These are phyloP conservation scores for Echria macrotheca DNA, from an alignment of 495 filamentous ascomycete genomes.

Conservation along the genomic window DNA sequence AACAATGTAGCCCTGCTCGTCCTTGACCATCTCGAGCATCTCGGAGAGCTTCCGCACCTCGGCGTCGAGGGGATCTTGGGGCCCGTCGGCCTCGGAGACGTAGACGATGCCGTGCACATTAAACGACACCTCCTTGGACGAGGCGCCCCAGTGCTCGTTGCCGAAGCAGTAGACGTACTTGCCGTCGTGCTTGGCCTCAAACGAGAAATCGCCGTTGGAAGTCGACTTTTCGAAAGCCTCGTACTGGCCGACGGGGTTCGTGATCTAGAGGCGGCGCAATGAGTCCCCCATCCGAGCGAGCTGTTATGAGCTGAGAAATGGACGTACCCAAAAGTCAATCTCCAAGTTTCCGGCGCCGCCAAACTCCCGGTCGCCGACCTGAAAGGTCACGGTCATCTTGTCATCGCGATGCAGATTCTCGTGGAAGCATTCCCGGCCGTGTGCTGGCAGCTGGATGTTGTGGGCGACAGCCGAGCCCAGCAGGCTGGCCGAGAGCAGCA, in stretches of 20 bases:
- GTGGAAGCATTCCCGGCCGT: slow-evolving; percentile 95
- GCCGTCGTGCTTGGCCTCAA: slow-evolving; percentile 78
- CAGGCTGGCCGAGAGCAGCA: slow-evolving; percentile 59
- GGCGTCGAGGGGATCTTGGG: slow-evolving; percentile 80
- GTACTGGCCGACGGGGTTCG: slow-evolving; percentile 69
- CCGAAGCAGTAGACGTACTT: slow-evolving; percentile 97
- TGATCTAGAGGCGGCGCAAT: no score
- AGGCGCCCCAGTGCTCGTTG: slow-evolving; percentile 90
- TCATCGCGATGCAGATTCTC: slow-evolving; percentile 88
- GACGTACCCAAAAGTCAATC: slow-evolving; percentile 92
- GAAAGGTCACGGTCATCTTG: slow-evolving; percentile 97
- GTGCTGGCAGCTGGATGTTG: slow-evolving; percentile 90
- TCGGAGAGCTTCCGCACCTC: slow-evolving; percentile 88
- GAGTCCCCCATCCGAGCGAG: no score
- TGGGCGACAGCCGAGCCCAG: slow-evolving; percentile 65
- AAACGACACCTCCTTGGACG: slow-evolving; percentile 95
- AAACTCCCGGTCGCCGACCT: slow-evolving; percentile 95
- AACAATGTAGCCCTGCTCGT: slow-evolving; percentile 97
- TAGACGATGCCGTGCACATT: slow-evolving; percentile 99
- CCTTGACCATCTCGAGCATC: slow-evolving; percentile 82
- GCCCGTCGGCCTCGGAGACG: slow-evolving; percentile 79
- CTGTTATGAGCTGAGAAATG: no score
- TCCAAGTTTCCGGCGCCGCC: slow-evolving; percentile 91
- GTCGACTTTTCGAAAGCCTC: slow-evolving; percentile 71
- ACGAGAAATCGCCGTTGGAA: slow-evolving; percentile 88